Evolutionary conservation across 805 yeast genomes (phyloP), one percentile per base, ranked within the genome.

Genomic region (Kazachstania psychrophila): DNA sequence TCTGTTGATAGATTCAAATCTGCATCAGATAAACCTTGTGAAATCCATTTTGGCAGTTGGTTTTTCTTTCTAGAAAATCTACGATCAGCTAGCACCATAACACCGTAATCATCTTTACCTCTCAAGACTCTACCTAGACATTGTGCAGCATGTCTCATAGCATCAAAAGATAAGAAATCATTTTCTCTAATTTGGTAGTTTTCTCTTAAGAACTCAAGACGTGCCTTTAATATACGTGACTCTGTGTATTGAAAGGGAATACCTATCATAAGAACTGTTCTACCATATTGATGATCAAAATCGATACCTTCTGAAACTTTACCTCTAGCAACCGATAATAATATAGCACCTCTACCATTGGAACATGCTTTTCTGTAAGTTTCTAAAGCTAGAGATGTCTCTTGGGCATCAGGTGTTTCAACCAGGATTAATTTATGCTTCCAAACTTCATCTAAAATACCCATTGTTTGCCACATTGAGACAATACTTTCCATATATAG

Each of bases 111-210:
- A 55, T 92, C 96, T 58, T 92, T 92, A 47, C 99, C 99, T 65
- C 99, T 75, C 44, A 92, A 65, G 37, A 92, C 98, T 56, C 99
- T 77, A 9, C 99, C 99, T 52, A 92, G 64, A 62, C 99, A 92
- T 60, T 92, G 99, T 0, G 99, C 97, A 4, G 97, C 99, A 64
- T 92, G 99, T 55, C 99, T 76, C 98, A 92, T 92, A 11, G 99
- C 99, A 62, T 92, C 99, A 69, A 92, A 92, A 9, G 97, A 88
- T 26, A 92, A 58, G 56, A 92, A 92, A 52, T 92, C 98, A 54
- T 85, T 87, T 52, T 92, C 98, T 45, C 86, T 72, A 38, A 92
- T 89, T 51, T 87, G 94, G 57, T 75, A 89, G 51, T 87, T 88
- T 55, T 92, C 97, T 46, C 97, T 69, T 57, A 92, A 61, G 52